Percentiles rank a stretch among this genome's conserved stretches.
Evolutionary conservation across 805 yeast genomes (phyloP).

Genomic region (Lipomyces anomalus): DNA sequence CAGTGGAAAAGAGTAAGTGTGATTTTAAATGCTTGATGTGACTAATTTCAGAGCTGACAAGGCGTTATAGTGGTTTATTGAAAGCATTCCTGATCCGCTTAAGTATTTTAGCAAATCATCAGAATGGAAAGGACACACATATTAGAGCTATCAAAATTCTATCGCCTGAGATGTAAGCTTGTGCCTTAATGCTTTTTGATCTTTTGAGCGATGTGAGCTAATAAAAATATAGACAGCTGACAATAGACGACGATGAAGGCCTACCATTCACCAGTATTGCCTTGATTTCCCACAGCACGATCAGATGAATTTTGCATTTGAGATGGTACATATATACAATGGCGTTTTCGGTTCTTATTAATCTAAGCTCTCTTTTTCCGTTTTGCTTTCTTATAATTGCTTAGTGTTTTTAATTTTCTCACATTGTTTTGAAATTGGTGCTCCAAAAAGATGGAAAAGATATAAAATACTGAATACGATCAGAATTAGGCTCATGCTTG

Average conservation of each 20-base stretch:
- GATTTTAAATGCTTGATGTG: background rate
- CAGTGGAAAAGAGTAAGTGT: constrained; percentile 41
- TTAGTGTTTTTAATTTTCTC: no score
- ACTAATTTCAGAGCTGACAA: background rate
- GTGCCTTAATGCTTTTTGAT: background rate
- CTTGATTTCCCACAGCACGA: constrained; percentile 29
- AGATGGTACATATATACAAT: no score
- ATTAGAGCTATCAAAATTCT: constrained; percentile 66
- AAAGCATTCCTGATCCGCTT: constrained; percentile 63
- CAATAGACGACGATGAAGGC: constrained; percentile 20
- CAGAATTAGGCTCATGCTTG: no score
- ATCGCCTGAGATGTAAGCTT: constrained; percentile 36
- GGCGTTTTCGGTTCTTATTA: no score
- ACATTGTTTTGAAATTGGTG: no score
- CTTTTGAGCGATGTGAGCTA: background rate
- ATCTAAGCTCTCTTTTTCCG: no score
- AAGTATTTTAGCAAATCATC: constrained; percentile 70
- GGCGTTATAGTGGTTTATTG: constrained; percentile 40
- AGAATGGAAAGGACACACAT: constrained; percentile 94
- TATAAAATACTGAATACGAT: no score
- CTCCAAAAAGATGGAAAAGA: no score
- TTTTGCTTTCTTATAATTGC: no score
- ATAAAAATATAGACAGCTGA: background rate
- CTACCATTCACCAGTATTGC: constrained; percentile 29
- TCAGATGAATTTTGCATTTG: no score